Conservation (phyloP, 306 rosid species). For the Lathyrus oleraceus region DNA sequence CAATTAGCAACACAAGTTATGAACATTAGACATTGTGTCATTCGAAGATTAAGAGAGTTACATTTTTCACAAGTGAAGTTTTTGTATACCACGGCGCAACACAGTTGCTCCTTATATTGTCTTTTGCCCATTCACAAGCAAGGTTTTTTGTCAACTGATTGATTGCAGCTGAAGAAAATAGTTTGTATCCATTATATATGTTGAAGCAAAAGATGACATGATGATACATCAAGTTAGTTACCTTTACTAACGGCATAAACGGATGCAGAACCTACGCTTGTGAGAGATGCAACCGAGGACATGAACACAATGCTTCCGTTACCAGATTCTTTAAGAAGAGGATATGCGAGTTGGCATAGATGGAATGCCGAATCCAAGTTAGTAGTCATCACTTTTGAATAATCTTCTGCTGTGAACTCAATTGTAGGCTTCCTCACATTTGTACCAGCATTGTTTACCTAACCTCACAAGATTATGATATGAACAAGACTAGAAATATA, state of each 20-base stretch:
- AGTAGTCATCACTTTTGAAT: constrained; percentile 52
- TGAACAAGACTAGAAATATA: not conserved
- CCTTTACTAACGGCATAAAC: constrained; percentile 49
- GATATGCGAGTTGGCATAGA: constrained; percentile 45
- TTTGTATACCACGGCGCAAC: constrained; percentile 86
- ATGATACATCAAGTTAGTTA: not conserved
- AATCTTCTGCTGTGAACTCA: constrained; percentile 70
- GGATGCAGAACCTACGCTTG: constrained; percentile 50
- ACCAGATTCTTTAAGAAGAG: not conserved
- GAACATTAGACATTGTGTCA: not conserved
- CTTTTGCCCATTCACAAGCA: constrained; percentile 98
- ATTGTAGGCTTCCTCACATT: constrained; percentile 76
- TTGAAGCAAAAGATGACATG: not conserved
- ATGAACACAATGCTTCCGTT: constrained; percentile 79
- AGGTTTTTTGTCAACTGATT: constrained; percentile 41
- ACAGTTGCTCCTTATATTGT: constrained; percentile 76
- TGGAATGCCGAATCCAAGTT: constrained; percentile 77
- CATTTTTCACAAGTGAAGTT: constrained; percentile 65
- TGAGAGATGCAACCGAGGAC: constrained; percentile 69
- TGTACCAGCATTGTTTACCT: constrained; percentile 87
- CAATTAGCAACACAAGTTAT: not conserved
- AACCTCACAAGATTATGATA: constrained; percentile 30
- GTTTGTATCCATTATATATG: not conserved
- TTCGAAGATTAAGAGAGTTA: constrained; percentile 43
- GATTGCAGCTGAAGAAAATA: constrained; percentile 72